Conservation (phyloP, 2,329 filamentous ascomycete species). For the Ophiostoma ips region DNA sequence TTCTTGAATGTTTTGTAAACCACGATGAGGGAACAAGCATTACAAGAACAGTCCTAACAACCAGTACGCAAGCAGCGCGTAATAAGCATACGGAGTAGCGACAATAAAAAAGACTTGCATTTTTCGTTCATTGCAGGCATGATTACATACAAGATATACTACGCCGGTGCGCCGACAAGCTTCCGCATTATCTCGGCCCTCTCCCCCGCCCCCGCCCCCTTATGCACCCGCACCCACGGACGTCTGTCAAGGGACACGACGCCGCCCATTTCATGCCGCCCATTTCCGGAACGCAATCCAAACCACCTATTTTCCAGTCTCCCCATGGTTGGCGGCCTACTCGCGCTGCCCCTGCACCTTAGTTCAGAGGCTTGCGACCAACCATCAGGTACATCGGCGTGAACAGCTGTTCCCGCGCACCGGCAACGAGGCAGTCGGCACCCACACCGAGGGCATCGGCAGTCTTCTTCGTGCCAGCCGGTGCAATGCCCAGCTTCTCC, state of each 20-base stretch:
- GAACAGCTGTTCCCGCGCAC: conserved; percentile 81
- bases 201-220: too few species aligned
- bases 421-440: conserved; percentile 74
- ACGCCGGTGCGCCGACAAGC: conserved; percentile 3
- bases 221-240: too few species aligned
- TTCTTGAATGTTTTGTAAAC: too few species aligned
- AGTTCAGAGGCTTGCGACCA: conserved; percentile 56
- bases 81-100: too few species aligned
- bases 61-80: too few species aligned
- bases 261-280: background rate
- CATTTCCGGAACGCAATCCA: background rate
- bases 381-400: conserved; percentile 98
- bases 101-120: background rate
- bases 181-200: conserved; percentile 8
- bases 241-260: background rate
- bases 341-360: background rate
- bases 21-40: too few species aligned
- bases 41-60: too few species aligned
- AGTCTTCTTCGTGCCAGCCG: conserved; percentile 83
- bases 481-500: conserved; percentile 63
- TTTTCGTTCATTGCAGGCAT: background rate
- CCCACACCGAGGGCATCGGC: conserved; percentile 74
- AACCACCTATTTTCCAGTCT: background rate
- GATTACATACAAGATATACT: background rate
- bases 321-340: background rate